Evolutionary conservation across 2,329 filamentous ascomycete genomes (phyloP).

Genomic region (Ophiocordyceps australis): DNA sequence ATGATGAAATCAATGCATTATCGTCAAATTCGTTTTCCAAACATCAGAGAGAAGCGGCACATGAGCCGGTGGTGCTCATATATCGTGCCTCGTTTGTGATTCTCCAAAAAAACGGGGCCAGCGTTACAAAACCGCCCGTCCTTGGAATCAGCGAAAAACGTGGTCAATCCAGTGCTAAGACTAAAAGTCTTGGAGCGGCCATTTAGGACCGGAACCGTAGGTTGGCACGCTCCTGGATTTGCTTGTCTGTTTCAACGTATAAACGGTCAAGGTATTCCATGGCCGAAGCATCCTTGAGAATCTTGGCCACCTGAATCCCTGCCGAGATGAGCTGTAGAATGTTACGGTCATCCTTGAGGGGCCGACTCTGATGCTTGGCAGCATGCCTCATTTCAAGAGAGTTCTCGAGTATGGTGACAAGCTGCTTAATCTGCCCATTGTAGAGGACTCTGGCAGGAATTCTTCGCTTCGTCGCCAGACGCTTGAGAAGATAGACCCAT

Average conservation of each 20-base stretch:
- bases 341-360: conserved; percentile 75
- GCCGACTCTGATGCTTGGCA: conserved; percentile 65
- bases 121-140: neutral
- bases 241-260: conserved; percentile 65
- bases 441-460: conserved; percentile 73
- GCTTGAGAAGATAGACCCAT: conserved; percentile 77
- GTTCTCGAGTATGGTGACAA: conserved; percentile 77
- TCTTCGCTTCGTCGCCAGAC: conserved; percentile 68
- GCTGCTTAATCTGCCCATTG: conserved; percentile 81
- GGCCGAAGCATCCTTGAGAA: conserved; percentile 65
- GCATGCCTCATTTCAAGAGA: conserved; percentile 77
- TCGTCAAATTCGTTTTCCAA: too few species aligned
- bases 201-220: conserved; percentile 13
- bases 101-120: too few species aligned
- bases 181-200: conserved; percentile 2
- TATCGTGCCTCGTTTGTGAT: too few species aligned
- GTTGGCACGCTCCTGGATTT: conserved; percentile 50
- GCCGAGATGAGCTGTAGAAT: conserved; percentile 77
- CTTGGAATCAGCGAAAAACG: conserved; percentile 3
- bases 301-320: conserved; percentile 74
- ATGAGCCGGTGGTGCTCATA: too few species aligned
- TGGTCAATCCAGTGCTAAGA: conserved; percentile 4
- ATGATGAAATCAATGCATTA: too few species aligned
- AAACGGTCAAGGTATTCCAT: conserved; percentile 70
- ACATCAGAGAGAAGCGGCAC: too few species aligned